A percentile compares a stretch with the other conserved stretches of the same genome.
phyloP scores from a whole-genome alignment of 2,329 filamentous ascomycete genomes.

The Ophiocordyceps polyrhachis-furcata region DNA sequence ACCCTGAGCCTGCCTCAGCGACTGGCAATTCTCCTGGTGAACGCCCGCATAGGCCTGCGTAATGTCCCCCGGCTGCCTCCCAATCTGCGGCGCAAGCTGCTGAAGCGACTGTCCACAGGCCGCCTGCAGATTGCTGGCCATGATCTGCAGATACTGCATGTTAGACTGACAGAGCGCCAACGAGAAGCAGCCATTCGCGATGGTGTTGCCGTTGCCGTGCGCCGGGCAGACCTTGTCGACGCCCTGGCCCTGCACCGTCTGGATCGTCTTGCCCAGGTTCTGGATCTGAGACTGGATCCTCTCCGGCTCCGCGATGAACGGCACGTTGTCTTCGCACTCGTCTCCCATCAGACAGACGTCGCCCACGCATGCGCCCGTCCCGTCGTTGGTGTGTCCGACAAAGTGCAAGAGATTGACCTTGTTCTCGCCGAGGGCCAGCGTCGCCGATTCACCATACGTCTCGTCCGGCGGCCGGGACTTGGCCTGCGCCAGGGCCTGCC shows the following conservation, averaged over 20 bases:
- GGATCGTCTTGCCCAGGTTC: conserved; percentile 1
- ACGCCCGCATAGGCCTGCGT: background rate
- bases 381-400: conserved; percentile 1
- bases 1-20: background rate
- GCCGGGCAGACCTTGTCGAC: conserved; percentile 1
- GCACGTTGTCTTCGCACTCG: conserved; percentile 3
- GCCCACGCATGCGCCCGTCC: conserved; percentile 1
- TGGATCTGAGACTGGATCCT: background rate
- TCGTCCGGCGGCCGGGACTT: background rate
- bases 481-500: background rate
- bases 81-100: conserved; percentile 1
- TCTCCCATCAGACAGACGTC: conserved; percentile 1
- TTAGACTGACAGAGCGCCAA: conserved; percentile 2
- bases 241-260: background rate
- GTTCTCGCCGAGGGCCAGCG: background rate
- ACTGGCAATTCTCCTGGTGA: background rate
- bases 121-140: background rate
- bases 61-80: background rate
- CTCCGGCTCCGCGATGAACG: conserved; percentile 2
- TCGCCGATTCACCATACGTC: background rate
- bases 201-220: conserved; percentile 1
- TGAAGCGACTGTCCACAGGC: conserved; percentile 1
- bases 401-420: conserved; percentile 1
- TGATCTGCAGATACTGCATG: conserved; percentile 1
- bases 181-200: conserved; percentile 1